Percentiles rank a stretch among this genome's conserved stretches.
phyloP scores from a whole-genome alignment of 2,329 filamentous ascomycete species.

The Fusarium sp. region DNA sequence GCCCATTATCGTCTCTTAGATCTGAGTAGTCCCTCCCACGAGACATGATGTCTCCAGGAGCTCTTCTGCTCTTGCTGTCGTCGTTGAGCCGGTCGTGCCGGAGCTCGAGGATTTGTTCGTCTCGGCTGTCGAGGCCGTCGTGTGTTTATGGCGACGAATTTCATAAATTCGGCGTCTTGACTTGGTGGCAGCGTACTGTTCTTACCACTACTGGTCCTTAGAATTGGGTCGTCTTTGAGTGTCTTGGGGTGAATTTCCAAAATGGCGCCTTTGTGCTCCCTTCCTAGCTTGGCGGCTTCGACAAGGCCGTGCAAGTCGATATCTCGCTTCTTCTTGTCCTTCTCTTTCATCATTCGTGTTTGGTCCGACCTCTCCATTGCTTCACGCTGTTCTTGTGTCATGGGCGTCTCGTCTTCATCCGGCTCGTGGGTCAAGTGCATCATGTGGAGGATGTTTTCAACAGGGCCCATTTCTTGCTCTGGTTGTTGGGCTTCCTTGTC shows the following conservation, averaged over 20 bases:
- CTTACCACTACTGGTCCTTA: conserved; percentile 44
- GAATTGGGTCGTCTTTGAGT: conserved; percentile 52
- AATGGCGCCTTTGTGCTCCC: conserved; percentile 40
- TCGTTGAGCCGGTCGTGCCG: not conserved
- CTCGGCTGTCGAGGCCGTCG: conserved; percentile 3
- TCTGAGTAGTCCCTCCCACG: conserved; percentile 41
- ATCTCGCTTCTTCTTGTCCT: conserved; percentile 29
- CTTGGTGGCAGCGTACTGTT: conserved; percentile 50
- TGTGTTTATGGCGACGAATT: conserved; percentile 38
- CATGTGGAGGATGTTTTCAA: conserved; percentile 39
- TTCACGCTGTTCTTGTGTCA: conserved; percentile 39
- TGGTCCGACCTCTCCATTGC: conserved; percentile 38
- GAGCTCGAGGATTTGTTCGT: not conserved
- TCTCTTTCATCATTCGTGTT: conserved; percentile 24
- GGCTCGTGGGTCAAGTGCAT: conserved; percentile 28
- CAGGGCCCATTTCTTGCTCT: conserved; percentile 40
- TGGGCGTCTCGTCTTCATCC: conserved; percentile 34
- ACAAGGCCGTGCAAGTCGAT: conserved; percentile 49
- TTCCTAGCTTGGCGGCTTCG: conserved; percentile 46
- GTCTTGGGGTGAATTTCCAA: conserved; percentile 56
- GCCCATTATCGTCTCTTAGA: conserved; percentile 35
- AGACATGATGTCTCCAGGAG: conserved; percentile 32
- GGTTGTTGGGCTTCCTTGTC: conserved; percentile 16
- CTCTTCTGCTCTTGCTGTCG: conserved; percentile 14
- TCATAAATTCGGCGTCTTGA: conserved; percentile 51